A percentile compares a stretch with the other conserved stretches of the same genome.
These are phyloP conservation scores for Cyclotella cryptica DNA, from an alignment of 108 stramenopile genomes.

Conservation along the genomic window DNA sequence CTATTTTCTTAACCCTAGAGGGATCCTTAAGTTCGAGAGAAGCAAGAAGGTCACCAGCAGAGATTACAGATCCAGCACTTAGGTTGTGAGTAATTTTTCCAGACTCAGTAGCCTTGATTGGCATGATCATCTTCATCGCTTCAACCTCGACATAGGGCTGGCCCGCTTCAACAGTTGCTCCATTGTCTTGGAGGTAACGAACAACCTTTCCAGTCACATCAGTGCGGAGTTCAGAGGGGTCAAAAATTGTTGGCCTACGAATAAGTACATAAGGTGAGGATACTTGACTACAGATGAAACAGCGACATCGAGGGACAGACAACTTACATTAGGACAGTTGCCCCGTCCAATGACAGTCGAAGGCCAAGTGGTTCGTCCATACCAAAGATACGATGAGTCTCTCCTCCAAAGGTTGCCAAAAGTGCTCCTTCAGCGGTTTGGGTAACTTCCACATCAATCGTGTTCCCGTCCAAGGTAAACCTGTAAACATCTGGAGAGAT, in stretches of 20 bases:
- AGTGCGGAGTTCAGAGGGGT: conserved; percentile 96
- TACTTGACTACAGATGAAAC: conserved; percentile 6
- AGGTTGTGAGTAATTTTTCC: conserved; percentile 94
- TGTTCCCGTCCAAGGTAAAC: conserved; percentile 79
- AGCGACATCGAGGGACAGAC: not conserved
- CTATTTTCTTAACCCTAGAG: conserved; percentile 95
- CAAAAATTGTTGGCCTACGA: conserved; percentile 91
- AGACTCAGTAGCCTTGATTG: conserved; percentile 93
- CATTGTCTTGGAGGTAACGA: conserved; percentile 96
- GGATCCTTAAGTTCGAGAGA: conserved; percentile 94
- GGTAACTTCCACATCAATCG: conserved; percentile 75
- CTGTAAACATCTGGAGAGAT: conserved; percentile 77
- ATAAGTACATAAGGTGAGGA: conserved; percentile 8
- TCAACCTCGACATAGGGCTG: conserved; percentile 96
- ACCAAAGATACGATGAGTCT: conserved; percentile 91
- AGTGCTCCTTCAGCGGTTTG: conserved; percentile 93
- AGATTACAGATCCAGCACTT: conserved; percentile 94
- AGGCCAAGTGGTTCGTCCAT: conserved; percentile 97
- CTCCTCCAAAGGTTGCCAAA: conserved; percentile 92
- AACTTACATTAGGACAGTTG: conserved; percentile 85
- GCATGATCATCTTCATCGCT: conserved; percentile 97
- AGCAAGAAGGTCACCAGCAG: conserved; percentile 96
- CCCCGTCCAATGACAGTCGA: conserved; percentile 85
- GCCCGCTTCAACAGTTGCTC: conserved; percentile 86
- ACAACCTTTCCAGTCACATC: conserved; percentile 99